phyloP scores from a whole-genome alignment of 2,329 filamentous ascomycete genomes.

The Neoarthrinium moseri region DNA sequence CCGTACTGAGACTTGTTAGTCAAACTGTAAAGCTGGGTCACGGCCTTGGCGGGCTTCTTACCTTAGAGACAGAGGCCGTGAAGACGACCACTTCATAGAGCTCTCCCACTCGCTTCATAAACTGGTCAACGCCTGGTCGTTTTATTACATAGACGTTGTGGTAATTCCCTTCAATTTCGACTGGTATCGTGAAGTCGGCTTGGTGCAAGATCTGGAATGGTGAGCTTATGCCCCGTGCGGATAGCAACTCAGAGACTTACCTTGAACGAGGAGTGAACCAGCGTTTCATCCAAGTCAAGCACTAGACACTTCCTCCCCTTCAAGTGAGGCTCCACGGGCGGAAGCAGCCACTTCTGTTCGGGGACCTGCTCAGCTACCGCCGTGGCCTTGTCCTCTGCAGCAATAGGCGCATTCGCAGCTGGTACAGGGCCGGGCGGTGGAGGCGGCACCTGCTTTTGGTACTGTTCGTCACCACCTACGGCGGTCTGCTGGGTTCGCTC shows the following conservation, averaged over 20 bases:
- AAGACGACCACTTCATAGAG: conserved; percentile 98
- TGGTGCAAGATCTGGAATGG: conserved; percentile 80
- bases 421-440: conserved; percentile 46
- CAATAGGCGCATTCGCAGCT: conserved; percentile 27
- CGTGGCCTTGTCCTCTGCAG: conserved; percentile 37
- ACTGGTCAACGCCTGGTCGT: conserved; percentile 95
- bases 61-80: conserved; percentile 97
- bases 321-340: conserved; percentile 76
- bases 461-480: conserved; percentile 35
- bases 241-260: conserved; percentile 44
- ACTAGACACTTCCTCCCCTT: conserved; percentile 92
- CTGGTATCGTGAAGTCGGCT: conserved; percentile 97
- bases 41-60: conserved; percentile 37
- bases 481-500: conserved; percentile 38
- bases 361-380: conserved; percentile 45
- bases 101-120: conserved; percentile 98
- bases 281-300: conserved; percentile 90
- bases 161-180: conserved; percentile 98
- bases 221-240: not conserved
- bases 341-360: conserved; percentile 71
- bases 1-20: conserved; percentile 66
- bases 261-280: conserved; percentile 99
- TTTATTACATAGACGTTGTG: conserved; percentile 99
- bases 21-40: conserved; percentile 5
- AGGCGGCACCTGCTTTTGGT: conserved; percentile 40